Evolutionary conservation across 257 asterid species (phyloP).

Genomic region (Plectranthus barbatus): DNA sequence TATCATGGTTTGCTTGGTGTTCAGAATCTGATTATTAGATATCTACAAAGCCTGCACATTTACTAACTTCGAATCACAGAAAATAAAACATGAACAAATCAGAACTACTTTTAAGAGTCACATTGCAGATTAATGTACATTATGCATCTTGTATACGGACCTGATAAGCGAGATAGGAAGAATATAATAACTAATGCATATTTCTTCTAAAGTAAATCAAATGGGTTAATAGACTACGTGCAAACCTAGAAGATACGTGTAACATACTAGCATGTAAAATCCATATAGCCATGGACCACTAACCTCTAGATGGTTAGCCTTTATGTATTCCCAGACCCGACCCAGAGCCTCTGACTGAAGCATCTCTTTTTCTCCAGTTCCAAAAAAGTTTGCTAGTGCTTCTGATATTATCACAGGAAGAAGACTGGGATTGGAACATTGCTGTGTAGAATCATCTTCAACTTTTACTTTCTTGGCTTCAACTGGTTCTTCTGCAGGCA

Average conservation of each 20-base stretch:
- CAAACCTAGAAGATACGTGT: not conserved
- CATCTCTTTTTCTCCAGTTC: conserved; percentile 46
- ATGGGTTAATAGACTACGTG: not conserved
- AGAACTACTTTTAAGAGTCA: not conserved
- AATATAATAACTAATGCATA: not conserved
- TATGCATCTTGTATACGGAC: not conserved
- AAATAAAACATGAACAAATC: not conserved
- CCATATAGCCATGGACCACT: not conserved
- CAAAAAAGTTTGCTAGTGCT: conserved; percentile 50
- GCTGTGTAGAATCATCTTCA: conserved; percentile 28
- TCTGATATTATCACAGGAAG: conserved; percentile 43
- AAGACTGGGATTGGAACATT: conserved; percentile 17
- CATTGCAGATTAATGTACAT: not conserved
- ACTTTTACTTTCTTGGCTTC: conserved; percentile 47
- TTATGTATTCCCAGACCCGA: conserved; percentile 65
- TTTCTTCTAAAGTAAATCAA: not conserved
- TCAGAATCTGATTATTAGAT: not conserved
- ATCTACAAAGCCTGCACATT: not conserved
- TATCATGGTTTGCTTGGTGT: not conserved
- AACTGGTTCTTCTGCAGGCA: conserved; percentile 36
- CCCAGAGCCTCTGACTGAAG: conserved; percentile 49
- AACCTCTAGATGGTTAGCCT: conserved; percentile 66
- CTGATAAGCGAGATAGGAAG: not conserved
- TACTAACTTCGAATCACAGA: not conserved
- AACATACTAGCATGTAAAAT: not conserved